phyloP scores from a whole-genome alignment of 306 rosid species.

The Prosopis cineraria region DNA sequence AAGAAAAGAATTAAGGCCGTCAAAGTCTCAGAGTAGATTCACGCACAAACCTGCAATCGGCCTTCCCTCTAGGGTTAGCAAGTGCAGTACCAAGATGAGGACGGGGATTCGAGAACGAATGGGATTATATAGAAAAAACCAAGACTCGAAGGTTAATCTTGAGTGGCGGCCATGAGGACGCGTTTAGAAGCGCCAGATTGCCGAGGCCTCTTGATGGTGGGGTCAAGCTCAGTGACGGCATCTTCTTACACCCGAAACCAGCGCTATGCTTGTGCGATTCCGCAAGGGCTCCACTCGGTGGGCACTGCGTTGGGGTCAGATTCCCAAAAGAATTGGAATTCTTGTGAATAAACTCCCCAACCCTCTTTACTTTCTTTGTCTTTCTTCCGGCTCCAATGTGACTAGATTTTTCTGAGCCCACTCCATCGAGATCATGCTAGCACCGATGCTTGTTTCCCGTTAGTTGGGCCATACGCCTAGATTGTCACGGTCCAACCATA shows the following conservation, averaged over 20 bases:
- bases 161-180: too few relatives aligned
- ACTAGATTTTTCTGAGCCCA: too few relatives aligned
- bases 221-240: background rate
- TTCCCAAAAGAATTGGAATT: background rate
- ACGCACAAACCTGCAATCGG: slow-evolving; percentile 37
- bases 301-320: background rate
- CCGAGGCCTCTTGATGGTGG: background rate
- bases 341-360: background rate
- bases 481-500: background rate
- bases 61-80: background rate
- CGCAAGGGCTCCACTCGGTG: background rate
- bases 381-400: too few relatives aligned
- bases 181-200: too few relatives aligned
- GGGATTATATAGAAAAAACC: background rate
- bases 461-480: background rate
- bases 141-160: background rate
- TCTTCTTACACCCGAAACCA: background rate
- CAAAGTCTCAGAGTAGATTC: slow-evolving; percentile 17
- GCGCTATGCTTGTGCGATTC: background rate
- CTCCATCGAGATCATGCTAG: too few relatives aligned
- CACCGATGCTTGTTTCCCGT: background rate
- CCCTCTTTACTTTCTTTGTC: too few relatives aligned
- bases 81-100: background rate
- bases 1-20: background rate
- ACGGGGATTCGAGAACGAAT: background rate